These are phyloP conservation scores for Diaporthe destruens DNA, from an alignment of 2,329 filamentous ascomycete genomes.

Conservation along the genomic window DNA sequence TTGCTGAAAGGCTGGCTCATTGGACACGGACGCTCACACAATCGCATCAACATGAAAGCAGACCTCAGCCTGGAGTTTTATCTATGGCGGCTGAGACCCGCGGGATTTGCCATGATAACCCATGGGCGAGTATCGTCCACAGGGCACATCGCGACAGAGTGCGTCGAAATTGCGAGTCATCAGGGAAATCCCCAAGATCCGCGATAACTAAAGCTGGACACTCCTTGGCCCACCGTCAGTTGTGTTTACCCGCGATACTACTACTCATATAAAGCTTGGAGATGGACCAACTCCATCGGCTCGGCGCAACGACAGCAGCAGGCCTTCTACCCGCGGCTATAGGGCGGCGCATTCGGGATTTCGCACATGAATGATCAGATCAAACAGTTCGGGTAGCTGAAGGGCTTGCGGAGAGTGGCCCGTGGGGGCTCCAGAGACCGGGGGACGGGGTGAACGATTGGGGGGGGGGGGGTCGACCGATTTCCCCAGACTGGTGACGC, in stretches of 20 bases:
- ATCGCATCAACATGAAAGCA: slow-evolving; percentile 2
- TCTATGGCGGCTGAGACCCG: slow-evolving; percentile 31
- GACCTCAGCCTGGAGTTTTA: slow-evolving; percentile 16
- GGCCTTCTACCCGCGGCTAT: slow-evolving; percentile 3
- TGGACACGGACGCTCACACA: not conserved
- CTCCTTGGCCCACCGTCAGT: not conserved
- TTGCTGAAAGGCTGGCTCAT: not conserved
- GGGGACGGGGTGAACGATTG: slow-evolving; percentile 34
- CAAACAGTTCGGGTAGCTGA: slow-evolving; percentile 37
- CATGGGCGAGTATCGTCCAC: slow-evolving; percentile 1
- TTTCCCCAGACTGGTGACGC: slow-evolving; percentile 42
- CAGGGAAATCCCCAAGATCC: not conserved
- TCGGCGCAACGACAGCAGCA: slow-evolving; percentile 22
- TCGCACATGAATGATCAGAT: slow-evolving; percentile 35
- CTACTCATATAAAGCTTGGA: not conserved
- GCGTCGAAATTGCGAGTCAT: slow-evolving; percentile 33
- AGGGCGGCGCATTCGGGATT: slow-evolving; percentile 16
- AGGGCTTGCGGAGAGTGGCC: slow-evolving; percentile 35
- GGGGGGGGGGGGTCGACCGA: slow-evolving; percentile 21
- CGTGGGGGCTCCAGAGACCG: slow-evolving; percentile 38
- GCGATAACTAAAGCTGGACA: not conserved
- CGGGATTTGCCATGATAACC: slow-evolving; percentile 19
- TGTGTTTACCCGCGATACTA: not conserved
- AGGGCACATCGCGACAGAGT: slow-evolving; percentile 21
- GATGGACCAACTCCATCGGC: not conserved